Conservation (phyloP, 2,329 filamentous ascomycete genomes). For the Didymellaceae sp. region DNA sequence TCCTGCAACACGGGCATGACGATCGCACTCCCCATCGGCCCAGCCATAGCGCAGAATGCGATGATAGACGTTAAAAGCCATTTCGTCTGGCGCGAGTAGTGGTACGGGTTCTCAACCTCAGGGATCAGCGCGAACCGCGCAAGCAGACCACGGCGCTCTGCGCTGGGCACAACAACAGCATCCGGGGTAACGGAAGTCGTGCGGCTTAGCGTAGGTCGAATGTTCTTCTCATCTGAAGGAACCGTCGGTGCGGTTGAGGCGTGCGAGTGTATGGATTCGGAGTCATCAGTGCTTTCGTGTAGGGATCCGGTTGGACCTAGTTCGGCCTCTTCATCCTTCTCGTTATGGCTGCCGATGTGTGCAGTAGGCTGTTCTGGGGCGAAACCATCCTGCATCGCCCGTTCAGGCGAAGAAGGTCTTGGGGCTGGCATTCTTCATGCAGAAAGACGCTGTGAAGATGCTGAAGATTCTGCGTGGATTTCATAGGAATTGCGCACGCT, state of each 20-base stretch:
- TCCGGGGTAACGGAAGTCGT: conserved; percentile 47
- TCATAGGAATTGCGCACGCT: background rate
- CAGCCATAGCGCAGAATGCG: conserved; percentile 76
- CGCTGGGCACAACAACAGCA: conserved; percentile 57
- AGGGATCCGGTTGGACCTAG: conserved; percentile 3
- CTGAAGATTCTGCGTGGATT: background rate
- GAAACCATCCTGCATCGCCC: conserved; percentile 8
- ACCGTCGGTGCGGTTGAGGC: conserved; percentile 26
- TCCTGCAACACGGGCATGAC: conserved; percentile 65
- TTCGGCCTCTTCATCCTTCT: conserved; percentile 9
- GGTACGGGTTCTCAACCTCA: conserved; percentile 77
- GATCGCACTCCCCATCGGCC: conserved; percentile 83
- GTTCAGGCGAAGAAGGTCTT: conserved; percentile 1
- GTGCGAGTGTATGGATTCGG: conserved; percentile 22
- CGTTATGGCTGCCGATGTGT: conserved; percentile 3
- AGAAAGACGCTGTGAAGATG: background rate
- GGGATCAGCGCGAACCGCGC: conserved; percentile 74
- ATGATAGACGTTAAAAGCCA: conserved; percentile 83
- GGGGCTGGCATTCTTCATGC: conserved; percentile 13
- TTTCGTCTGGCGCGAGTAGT: conserved; percentile 77
- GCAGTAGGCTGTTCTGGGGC: conserved; percentile 6
- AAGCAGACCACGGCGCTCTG: conserved; percentile 73
- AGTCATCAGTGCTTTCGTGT: conserved; percentile 10
- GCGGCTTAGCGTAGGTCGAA: conserved; percentile 31
- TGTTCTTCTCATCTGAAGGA: conserved; percentile 25